Base-by-base conservation (phyloP, 1,139 yeast species). In the Candida pseudoviswanathii region DNA sequence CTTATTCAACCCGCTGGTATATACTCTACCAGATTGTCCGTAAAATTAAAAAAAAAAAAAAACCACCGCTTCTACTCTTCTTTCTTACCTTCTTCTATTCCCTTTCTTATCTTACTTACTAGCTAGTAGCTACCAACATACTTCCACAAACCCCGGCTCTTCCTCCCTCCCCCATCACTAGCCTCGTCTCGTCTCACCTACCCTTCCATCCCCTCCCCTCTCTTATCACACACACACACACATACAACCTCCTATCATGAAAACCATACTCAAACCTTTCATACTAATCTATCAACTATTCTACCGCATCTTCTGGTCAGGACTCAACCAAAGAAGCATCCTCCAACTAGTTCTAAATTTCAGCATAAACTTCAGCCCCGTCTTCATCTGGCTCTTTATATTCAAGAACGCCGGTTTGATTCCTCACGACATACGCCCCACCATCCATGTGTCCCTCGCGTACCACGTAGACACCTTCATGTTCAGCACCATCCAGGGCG, bases 391-490 rank as follows among this genome's bases (percentile, higher is more conserved):
- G 90, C 65, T 85, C 43, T 53, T 68, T 46, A 74, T 83, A 16
- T 85, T 85, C 66, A 81, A 83, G 59, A 77, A 84, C 57, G 87
- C 89, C 2, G 82, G 82, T 4, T 49, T 73, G 8, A 82, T 85
- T 22, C 90, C 90, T 2, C 73, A 70, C 24, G 66, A 67, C 5
- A 70, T 77, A 53, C 70, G 89, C 51, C 91, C 90, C 0, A 55
- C 58, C 1, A 85, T 85, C 47, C 77, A 78, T 55, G 84, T 80
- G 46, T 66, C 73, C 49, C 60, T 81, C 25, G 74, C 80, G 8
- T 71, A 67, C 54, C 63, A 70, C 42, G 50, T 71, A 39, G 86
- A 81, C 55, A 53, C 58, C n/a, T 64, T 62, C 50, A 60, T 75
- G 55, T 76, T 71, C 53, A 51, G 56, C n/a, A 54, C 59, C 16